Conservation (phyloP, 164 flowering plant species). For the Umbilicus rupestris region DNA sequence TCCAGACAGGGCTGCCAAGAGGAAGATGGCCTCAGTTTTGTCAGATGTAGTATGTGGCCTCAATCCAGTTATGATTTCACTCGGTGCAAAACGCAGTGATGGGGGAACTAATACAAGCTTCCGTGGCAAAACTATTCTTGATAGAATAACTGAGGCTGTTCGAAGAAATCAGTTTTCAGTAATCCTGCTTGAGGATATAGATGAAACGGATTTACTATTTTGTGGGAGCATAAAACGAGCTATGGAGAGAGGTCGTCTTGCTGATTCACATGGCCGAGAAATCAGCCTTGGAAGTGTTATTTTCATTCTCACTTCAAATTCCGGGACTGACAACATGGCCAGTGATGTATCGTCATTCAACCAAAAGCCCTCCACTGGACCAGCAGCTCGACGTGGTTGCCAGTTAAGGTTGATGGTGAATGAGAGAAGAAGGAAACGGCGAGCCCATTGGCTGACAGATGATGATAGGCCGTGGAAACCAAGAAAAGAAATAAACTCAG, state of each 20-base stretch:
- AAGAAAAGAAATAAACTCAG: slow-evolving; percentile 32
- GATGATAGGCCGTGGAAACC: slow-evolving; percentile 31
- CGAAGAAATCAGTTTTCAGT: slow-evolving; percentile 74
- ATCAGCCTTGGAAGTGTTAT: slow-evolving; percentile 64
- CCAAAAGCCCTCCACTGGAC: slow-evolving; percentile 20
- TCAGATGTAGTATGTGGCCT: slow-evolving; percentile 51
- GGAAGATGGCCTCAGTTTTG: slow-evolving; percentile 73
- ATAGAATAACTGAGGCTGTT: slow-evolving; percentile 73
- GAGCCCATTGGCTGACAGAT: slow-evolving; percentile 42
- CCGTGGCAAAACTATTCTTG: slow-evolving; percentile 80
- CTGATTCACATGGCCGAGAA: slow-evolving; percentile 92
- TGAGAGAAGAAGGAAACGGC: slow-evolving; percentile 44
- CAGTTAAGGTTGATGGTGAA: slow-evolving; percentile 39
- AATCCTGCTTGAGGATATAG: slow-evolving; percentile 67
- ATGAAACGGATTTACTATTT: slow-evolving; percentile 60
- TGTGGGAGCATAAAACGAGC: slow-evolving; percentile 73
- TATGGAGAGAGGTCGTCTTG: slow-evolving; percentile 72
- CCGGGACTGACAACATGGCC: neutral
- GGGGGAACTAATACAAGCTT: slow-evolving; percentile 29
- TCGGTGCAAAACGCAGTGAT: slow-evolving; percentile 46
- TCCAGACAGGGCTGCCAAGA: slow-evolving; percentile 81
- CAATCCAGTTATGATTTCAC: slow-evolving; percentile 38
- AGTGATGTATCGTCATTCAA: slow-evolving; percentile 17
- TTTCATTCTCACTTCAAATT: slow-evolving; percentile 65
- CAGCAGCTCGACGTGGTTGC: slow-evolving; percentile 49